A percentile compares a stretch with the other conserved stretches of the same genome.
These are phyloP conservation scores for Daldinia caldariorum DNA, from an alignment of 495 filamentous ascomycete species.

Conservation along the genomic window DNA sequence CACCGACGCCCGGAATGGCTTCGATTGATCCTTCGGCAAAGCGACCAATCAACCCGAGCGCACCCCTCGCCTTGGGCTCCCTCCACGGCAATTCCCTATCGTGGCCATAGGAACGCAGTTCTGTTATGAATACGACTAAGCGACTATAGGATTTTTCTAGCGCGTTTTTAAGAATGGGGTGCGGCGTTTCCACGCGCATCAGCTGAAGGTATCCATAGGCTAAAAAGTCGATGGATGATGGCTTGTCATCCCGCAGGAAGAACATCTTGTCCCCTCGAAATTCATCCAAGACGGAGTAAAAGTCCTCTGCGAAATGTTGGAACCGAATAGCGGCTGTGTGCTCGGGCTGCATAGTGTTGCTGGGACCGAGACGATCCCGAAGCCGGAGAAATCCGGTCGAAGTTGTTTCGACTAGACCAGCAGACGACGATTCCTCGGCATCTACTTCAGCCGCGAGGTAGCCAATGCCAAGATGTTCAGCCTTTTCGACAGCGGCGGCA, in stretches of 20 bases:
- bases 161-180: conserved; percentile 73
- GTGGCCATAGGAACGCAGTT: conserved; percentile 51
- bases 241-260: conserved; percentile 59
- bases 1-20: conserved; percentile 44
- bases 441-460: conserved; percentile 47
- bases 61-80: conserved; percentile 31
- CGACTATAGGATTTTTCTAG: conserved; percentile 66
- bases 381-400: conserved; percentile 46
- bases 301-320: conserved; percentile 70
- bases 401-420: conserved; percentile 43
- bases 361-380: conserved; percentile 41
- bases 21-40: conserved; percentile 48
- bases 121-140: conserved; percentile 64
- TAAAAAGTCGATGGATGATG: conserved; percentile 79
- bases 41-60: conserved; percentile 38
- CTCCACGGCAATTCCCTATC: conserved; percentile 29
- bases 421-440: conserved; percentile 39
- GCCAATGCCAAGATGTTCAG: conserved; percentile 76
- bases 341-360: conserved; percentile 55
- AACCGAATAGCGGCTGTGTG: conserved; percentile 70
- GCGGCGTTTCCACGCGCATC: conserved; percentile 74
- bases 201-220: conserved; percentile 80
- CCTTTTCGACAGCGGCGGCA: conserved; percentile 71
- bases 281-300: conserved; percentile 73
- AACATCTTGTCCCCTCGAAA: conserved; percentile 64